A percentile compares a stretch with the other conserved stretches of the same genome.
phyloP scores from a whole-genome alignment of 2,329 filamentous ascomycete species.

The Sporothrix schenckii region DNA sequence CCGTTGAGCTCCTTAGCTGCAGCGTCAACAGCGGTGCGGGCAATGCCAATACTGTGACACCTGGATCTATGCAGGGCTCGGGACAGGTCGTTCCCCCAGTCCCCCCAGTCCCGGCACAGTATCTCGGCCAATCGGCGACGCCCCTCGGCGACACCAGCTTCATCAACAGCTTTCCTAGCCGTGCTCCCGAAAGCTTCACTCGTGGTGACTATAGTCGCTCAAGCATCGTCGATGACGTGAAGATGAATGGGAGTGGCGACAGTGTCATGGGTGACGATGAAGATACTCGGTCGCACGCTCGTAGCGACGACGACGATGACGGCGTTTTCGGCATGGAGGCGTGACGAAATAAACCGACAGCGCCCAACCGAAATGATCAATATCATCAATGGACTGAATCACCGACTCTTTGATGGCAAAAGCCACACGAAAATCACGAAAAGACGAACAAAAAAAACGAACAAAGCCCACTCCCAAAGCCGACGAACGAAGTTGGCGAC shows the following conservation, averaged over 20 bases:
- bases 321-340: conserved; percentile 99
- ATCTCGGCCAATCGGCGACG: conserved; percentile 60
- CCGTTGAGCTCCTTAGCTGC: conserved; percentile 86
- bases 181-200: conserved; percentile 67
- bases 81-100: conserved; percentile 80
- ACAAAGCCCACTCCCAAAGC: conserved; percentile 8
- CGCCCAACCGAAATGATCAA: conserved; percentile 6
- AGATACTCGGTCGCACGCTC: conserved; percentile 61
- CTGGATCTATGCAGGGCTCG: conserved; percentile 48
- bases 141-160: conserved; percentile 62
- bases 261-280: conserved; percentile 68
- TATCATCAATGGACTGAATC: neutral
- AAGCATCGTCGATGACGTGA: conserved; percentile 56
- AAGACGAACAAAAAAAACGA: conserved; percentile 21
- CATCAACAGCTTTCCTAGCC: conserved; percentile 63
- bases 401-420: neutral
- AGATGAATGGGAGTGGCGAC: conserved; percentile 68
- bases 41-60: conserved; percentile 59
- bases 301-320: conserved; percentile 88
- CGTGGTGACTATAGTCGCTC: conserved; percentile 52
- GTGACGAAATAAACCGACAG: conserved; percentile 46
- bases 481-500: neutral
- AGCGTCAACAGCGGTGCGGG: conserved; percentile 79
- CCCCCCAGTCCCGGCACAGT: conserved; percentile 80
- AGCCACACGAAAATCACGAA: conserved; percentile 21